Percentiles rank a stretch among this genome's conserved stretches.
Evolutionary conservation across 768 basidiomycete species (phyloP).

Genomic region (Phaffia australis): DNA sequence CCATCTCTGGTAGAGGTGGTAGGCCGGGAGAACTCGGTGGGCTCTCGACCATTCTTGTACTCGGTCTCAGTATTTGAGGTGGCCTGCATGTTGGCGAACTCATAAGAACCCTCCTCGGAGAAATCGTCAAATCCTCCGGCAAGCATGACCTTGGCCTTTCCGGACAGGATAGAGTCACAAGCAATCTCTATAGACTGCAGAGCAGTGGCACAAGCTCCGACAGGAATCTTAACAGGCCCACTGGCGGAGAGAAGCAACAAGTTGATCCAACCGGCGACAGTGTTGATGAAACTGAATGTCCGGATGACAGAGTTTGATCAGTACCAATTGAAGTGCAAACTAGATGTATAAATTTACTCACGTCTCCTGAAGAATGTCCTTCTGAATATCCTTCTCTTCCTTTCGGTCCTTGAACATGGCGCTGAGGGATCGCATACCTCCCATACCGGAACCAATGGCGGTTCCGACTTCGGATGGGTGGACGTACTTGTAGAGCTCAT

Average conservation of each 20-base stretch:
- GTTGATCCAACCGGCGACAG: slow-evolving; percentile 96
- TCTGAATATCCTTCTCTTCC: slow-evolving; percentile 96
- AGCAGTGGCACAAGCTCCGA: slow-evolving; percentile 96
- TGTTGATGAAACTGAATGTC: slow-evolving; percentile 80
- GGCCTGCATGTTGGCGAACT: slow-evolving; percentile 90
- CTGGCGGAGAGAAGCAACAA: slow-evolving; percentile 86
- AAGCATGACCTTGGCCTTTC: slow-evolving; percentile 99
- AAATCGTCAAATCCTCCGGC: slow-evolving; percentile 98
- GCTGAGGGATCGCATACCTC: slow-evolving; percentile 75
- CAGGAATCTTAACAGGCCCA: slow-evolving; percentile 97
- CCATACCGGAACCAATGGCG: slow-evolving; percentile 92
- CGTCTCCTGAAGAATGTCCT: slow-evolving; percentile 97
- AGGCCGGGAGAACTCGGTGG: slow-evolving; percentile 96
- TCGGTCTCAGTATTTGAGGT: slow-evolving; percentile 95
- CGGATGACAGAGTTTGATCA: slow-evolving; percentile 18
- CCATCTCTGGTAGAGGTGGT: slow-evolving; percentile 92
- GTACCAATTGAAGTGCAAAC: slow-evolving; percentile 3
- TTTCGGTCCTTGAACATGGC: slow-evolving; percentile 99
- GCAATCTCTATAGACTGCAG: slow-evolving; percentile 97
- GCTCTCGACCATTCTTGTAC: slow-evolving; percentile 97
- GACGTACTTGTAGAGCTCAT: slow-evolving; percentile 91
- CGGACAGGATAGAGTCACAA: slow-evolving; percentile 83
- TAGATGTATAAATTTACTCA: slow-evolving; percentile 41
- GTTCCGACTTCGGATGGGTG: slow-evolving; percentile 96
- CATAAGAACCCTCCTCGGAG: slow-evolving; percentile 47